Percentiles rank a stretch among this genome's conserved stretches.
These are phyloP conservation scores for Aspergillus tanneri DNA, from an alignment of 2,329 filamentous ascomycete species.

Conservation along the genomic window DNA sequence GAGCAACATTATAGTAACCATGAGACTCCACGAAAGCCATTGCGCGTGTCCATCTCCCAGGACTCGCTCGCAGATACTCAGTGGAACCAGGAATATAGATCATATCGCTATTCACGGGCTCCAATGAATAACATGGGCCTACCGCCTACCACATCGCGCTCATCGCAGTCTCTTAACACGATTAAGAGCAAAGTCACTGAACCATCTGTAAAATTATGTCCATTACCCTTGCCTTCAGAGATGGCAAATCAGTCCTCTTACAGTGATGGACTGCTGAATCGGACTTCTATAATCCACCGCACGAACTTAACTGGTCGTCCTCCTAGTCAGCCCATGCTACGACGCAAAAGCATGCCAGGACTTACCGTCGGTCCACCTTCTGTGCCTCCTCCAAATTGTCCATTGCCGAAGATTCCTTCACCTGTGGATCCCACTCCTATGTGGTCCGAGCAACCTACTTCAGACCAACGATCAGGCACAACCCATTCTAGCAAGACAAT, in stretches of 20 bases:
- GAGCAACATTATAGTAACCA: constrained; percentile 19
- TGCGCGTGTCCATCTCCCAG: constrained; percentile 32
- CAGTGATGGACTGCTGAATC: constrained; percentile 14
- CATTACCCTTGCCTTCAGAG: constrained; percentile 5
- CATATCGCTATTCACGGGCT: constrained; percentile 19
- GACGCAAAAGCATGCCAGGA: constrained; percentile 37
- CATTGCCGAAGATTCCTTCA: constrained; percentile 34
- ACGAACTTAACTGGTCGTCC: constrained; percentile 8
- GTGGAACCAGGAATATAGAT: constrained; percentile 9
- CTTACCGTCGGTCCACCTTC: constrained; percentile 30
- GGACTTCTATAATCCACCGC: constrained; percentile 15
- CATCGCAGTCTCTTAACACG: constrained; percentile 25
- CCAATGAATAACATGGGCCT: constrained; percentile 7
- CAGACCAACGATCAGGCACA: constrained; percentile 6
- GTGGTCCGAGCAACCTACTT: not conserved
- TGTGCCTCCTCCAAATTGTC: constrained; percentile 35
- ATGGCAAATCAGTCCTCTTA: not conserved
- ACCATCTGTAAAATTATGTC: constrained; percentile 11
- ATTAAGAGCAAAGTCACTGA: constrained; percentile 3
- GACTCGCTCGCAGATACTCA: constrained; percentile 25
- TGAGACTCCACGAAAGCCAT: constrained; percentile 18
- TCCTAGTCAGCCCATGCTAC: constrained; percentile 19
- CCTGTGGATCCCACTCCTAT: constrained; percentile 12
- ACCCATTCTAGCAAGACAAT: no score
- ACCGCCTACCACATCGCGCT: constrained; percentile 16